Conservation (phyloP, 228 moss, liverwort and hornwort species). For the Sphagnum fallax region DNA sequence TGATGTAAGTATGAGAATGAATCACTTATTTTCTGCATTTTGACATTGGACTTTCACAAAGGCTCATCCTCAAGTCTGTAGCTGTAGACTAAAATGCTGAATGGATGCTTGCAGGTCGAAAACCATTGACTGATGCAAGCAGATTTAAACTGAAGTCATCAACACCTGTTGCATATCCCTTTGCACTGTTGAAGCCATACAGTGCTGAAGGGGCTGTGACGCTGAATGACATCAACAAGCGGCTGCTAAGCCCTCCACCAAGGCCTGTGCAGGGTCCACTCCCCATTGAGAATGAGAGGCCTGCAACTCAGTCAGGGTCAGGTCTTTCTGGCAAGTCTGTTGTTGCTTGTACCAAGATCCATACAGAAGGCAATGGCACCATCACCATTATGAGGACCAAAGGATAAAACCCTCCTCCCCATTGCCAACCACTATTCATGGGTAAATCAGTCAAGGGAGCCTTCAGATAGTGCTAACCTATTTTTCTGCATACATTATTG, state of each 20-base stretch:
- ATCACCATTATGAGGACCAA: conserved; percentile 67
- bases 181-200: conserved; percentile 86
- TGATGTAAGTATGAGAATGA: too few relatives aligned
- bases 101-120: conserved; percentile 27
- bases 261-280: conserved; percentile 26
- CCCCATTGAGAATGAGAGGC: conserved; percentile 32
- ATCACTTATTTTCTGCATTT: not conserved
- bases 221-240: conserved; percentile 76
- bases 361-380: conserved; percentile 60
- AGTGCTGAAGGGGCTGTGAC: conserved; percentile 94
- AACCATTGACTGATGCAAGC: conserved; percentile 37
- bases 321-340: conserved; percentile 78
- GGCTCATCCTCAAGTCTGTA: not conserved
- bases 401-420: conserved; percentile 15
- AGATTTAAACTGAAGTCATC: conserved; percentile 59
- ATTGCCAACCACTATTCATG: too few relatives aligned
- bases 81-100: too few relatives aligned
- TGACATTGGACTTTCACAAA: not conserved
- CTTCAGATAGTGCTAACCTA: too few relatives aligned
- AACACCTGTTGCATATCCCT: conserved; percentile 74
- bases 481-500: too few relatives aligned
- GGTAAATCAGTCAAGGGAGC: too few relatives aligned
- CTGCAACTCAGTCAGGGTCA: conserved; percentile 38
- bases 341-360: conserved; percentile 58
- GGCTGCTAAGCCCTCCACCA: conserved; percentile 59